Evolutionary conservation across 352 stramenopile genomes (phyloP), one percentile per base, ranked within the genome.

Genomic region (Stephanocyclus meneghinianus): DNA sequence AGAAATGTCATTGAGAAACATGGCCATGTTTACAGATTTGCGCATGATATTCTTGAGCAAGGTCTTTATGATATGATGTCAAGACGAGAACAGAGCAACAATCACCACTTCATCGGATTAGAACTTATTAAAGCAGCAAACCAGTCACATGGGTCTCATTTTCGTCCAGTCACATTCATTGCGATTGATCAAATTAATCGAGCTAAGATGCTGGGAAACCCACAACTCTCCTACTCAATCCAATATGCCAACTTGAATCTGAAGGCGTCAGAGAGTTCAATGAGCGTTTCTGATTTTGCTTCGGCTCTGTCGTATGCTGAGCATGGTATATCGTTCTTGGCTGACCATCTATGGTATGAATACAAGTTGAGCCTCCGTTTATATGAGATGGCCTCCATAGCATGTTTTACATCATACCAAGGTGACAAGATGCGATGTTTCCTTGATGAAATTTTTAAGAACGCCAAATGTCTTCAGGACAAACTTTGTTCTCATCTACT

Each of bases 141-240:
- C 8, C 60, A 51, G 21, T 18, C 29, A 50, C 16, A 5, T 40
- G 48, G 15, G 16, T 70, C 16, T 59, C 11, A 56, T 37, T 30
- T 15, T 40, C 9, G 26, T 50, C 29, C 57, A 15, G 6, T 71
- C 3, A 11, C 40, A 21, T 71, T 62, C 29, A 62, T 59, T 37
- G 21, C 51, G 2, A 51, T 71, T n/a, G 63, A 71, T n/a, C 63
- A 71, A 50, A 62, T 71, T n/a, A 71, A 62, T n/a, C 47, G n/a
- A 16, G 48, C 63, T 40, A 60, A 62, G 2, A 7, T 11, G 56
- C 18, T 32, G 15, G 63, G 48, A 50, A 16, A 40, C 4, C 40
- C 63, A 21, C 30, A 62, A 21, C 45, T 5, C 5, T 62, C 48
- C 9, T 26, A 16, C 15, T 16, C 8, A 9, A 48, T 48, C 42